These are phyloP conservation scores for Yarrowia divulgata DNA, from an alignment of 805 yeast genomes.

Conservation along the genomic window DNA sequence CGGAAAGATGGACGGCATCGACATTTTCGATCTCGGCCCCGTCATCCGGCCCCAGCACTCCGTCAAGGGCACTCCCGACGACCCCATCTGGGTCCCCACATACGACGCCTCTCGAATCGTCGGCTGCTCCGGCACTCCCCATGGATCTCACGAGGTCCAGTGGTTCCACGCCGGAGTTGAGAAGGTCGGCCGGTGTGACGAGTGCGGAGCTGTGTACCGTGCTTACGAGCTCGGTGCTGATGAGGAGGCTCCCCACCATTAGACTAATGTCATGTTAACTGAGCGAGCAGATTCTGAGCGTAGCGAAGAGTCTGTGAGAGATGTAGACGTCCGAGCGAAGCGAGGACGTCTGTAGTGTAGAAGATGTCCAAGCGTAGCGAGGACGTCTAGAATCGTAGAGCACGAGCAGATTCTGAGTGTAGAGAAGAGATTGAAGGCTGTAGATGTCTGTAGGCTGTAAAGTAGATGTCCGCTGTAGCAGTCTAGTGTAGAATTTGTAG, in stretches of 20 bases:
- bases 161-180: conserved; percentile 90
- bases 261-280: neutral
- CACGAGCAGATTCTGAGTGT: too few species aligned
- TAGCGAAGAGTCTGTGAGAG: neutral
- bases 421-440: too few species aligned
- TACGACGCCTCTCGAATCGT: conserved; percentile 93
- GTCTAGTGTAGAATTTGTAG: too few species aligned
- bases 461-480: too few species aligned
- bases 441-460: too few species aligned
- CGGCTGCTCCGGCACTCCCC: conserved; percentile 96
- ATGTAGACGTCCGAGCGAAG: neutral
- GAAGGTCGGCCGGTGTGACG: conserved; percentile 95
- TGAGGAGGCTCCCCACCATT: conserved; percentile 40
- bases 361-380: neutral
- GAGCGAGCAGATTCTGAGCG: neutral
- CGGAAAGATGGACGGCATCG: conserved; percentile 95
- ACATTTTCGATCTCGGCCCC: conserved; percentile 83
- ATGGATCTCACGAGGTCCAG: conserved; percentile 86
- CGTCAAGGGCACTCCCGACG: conserved; percentile 87
- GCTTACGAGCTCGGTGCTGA: conserved; percentile 39
- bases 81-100: conserved; percentile 89
- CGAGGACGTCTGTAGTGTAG: neutral
- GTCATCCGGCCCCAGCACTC: conserved; percentile 65
- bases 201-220: conserved; percentile 95
- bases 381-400: neutral